phyloP scores from a whole-genome alignment of 768 basidiomycete genomes.

The Mycena polygramma region DNA sequence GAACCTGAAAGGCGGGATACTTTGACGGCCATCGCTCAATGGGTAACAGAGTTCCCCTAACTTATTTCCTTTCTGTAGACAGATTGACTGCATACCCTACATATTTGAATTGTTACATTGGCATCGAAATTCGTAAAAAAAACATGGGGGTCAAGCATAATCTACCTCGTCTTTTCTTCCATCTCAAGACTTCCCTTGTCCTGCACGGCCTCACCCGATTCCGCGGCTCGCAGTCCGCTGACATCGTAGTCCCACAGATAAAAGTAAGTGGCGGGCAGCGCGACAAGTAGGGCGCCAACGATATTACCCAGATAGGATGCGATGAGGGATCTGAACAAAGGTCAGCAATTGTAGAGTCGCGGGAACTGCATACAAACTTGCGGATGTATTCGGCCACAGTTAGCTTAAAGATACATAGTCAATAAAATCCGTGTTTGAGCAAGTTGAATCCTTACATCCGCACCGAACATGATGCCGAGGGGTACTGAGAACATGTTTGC shows the following conservation, averaged over 20 bases:
- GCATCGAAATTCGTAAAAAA: background rate
- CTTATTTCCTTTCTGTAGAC: too few species aligned
- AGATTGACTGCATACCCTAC: too few species aligned
- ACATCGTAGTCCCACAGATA: constrained; percentile 67
- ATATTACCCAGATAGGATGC: constrained; percentile 77
- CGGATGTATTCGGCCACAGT: constrained; percentile 70
- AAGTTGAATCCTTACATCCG: constrained; percentile 59
- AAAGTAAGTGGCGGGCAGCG: constrained; percentile 73
- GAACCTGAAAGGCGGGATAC: constrained; percentile 67
- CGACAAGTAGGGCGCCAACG: constrained; percentile 74
- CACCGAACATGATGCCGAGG: constrained; percentile 77
- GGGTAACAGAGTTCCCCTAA: constrained; percentile 48
- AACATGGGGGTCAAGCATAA: background rate
- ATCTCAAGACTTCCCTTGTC: constrained; percentile 20
- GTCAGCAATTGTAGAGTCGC: constrained; percentile 2
- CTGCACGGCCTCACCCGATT: constrained; percentile 49
- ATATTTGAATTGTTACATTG: background rate
- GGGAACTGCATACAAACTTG: constrained; percentile 60
- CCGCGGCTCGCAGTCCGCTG: constrained; percentile 54
- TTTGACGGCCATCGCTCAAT: constrained; percentile 62
- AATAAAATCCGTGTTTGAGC: background rate
- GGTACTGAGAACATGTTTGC: constrained; percentile 86
- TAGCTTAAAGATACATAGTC: constrained; percentile 49
- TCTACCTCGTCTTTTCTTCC: constrained; percentile 25
- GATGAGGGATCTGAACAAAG: constrained; percentile 65